These are phyloP conservation scores for Yamadazyma spencermartinsiae DNA, from an alignment of 1,139 yeast species.

Conservation along the genomic window DNA sequence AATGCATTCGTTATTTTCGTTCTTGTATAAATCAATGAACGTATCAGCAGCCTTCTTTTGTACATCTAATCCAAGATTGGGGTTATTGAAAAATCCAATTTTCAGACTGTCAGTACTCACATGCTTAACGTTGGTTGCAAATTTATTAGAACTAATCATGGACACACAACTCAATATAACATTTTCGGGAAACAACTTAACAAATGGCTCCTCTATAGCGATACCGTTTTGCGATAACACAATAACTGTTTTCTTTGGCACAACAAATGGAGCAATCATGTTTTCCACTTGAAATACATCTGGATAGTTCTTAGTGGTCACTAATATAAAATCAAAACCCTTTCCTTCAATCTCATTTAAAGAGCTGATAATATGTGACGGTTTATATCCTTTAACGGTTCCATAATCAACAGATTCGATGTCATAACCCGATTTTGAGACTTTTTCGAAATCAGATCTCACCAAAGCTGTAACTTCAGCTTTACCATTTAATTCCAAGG, in stretches of 20 bases:
- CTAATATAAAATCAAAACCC: conserved; percentile 33
- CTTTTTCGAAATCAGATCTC: conserved; percentile 32
- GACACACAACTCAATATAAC: conserved; percentile 27
- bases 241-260: conserved; percentile 19
- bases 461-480: conserved; percentile 33
- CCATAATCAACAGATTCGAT: conserved; percentile 30
- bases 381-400: conserved; percentile 24
- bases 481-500: conserved; percentile 25
- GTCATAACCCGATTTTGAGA: conserved; percentile 27
- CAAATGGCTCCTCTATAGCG: conserved; percentile 24
- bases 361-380: conserved; percentile 24
- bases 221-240: conserved; percentile 36
- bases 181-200: conserved; percentile 13
- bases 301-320: conserved; percentile 37
- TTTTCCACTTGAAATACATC: conserved; percentile 18
- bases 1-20: conserved; percentile 14
- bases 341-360: conserved; percentile 23
- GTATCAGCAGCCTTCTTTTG: conserved; percentile 11
- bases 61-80: conserved; percentile 6
- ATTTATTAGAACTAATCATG: conserved; percentile 26
- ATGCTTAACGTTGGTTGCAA: conserved; percentile 24
- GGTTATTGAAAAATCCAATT: conserved; percentile 17
- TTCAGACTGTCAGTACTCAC: conserved; percentile 30
- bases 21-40: conserved; percentile 28
- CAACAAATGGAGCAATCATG: conserved; percentile 13